Conservation (phyloP, 2,329 filamentous ascomycete species). For the Colletotrichum euphorbiae region DNA sequence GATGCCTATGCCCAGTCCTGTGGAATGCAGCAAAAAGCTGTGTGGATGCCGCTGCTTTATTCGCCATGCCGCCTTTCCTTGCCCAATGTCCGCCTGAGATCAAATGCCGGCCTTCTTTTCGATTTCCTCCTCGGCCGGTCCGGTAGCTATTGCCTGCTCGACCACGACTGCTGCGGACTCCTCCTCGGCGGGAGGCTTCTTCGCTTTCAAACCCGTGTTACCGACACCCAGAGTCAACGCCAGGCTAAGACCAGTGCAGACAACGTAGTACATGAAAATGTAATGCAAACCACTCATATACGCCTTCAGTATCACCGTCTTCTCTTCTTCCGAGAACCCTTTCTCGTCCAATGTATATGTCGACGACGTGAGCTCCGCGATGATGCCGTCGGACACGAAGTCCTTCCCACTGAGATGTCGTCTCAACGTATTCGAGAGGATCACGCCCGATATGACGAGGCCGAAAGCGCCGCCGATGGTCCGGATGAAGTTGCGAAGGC, state of each 20-base stretch:
- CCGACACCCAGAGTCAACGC: constrained; percentile 41
- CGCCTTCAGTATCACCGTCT: constrained; percentile 42
- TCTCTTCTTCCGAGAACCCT: constrained; percentile 37
- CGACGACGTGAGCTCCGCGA: constrained; percentile 44
- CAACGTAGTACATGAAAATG: constrained; percentile 44
- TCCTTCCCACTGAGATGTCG: constrained; percentile 35
- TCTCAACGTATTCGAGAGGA: constrained; percentile 47
- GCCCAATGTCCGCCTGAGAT: neutral
- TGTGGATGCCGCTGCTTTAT: neutral
- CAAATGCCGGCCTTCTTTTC: neutral
- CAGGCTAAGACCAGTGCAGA: constrained; percentile 39
- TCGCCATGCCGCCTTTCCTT: neutral
- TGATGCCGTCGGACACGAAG: constrained; percentile 33
- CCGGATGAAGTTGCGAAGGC: constrained; percentile 53
- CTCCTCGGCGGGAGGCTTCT: constrained; percentile 10
- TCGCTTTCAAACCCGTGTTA: constrained; percentile 42
- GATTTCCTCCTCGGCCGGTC: too few relatives aligned
- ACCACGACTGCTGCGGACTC: neutral
- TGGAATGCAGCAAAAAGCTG: neutral
- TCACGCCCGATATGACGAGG: constrained; percentile 46
- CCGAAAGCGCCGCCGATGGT: constrained; percentile 52
- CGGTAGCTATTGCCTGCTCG: neutral
- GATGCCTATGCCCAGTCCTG: too few relatives aligned
- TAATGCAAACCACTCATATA: constrained; percentile 48
- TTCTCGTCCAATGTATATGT: constrained; percentile 42